Evolutionary conservation across 106 monocot species (phyloP).

Genomic region (Dendrobium officinale): DNA sequence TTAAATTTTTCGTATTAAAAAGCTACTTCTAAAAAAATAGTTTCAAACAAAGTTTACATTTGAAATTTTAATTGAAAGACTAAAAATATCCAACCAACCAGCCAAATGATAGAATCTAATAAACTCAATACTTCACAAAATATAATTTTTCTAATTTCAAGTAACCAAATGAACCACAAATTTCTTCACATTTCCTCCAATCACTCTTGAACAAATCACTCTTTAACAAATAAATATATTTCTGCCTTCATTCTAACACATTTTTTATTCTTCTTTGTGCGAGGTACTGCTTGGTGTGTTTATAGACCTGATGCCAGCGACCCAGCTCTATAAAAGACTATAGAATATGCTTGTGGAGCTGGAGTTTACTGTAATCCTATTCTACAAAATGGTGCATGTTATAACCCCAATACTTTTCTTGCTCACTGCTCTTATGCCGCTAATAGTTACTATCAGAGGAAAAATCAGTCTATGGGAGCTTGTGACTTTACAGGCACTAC

Average conservation of each 20-base stretch:
- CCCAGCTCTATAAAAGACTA: slow-evolving; percentile 28
- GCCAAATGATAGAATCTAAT: no score
- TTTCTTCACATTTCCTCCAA: not conserved
- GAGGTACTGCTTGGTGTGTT: slow-evolving; percentile 53
- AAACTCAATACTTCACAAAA: no score
- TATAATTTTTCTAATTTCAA: not conserved
- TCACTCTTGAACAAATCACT: not conserved
- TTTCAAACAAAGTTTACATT: no score
- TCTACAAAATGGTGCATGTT: slow-evolving; percentile 38
- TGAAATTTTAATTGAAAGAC: no score
- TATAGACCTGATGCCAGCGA: slow-evolving; percentile 25
- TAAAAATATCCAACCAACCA: no score
- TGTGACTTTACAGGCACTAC: slow-evolving; percentile 61
- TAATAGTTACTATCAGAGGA: slow-evolving; percentile 30
- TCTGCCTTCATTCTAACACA: not conserved
- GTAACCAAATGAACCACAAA: no score
- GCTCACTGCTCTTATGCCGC: slow-evolving; percentile 44
- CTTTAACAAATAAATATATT: not conserved
- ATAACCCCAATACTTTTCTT: slow-evolving; percentile 33
- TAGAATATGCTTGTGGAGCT: slow-evolving; percentile 70
- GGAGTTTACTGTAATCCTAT: slow-evolving; percentile 47
- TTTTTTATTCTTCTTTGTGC: not conserved
- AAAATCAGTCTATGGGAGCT: slow-evolving; percentile 19
- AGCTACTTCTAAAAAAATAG: no score
- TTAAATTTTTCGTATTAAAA: no score